Evolutionary conservation across 2,329 filamentous ascomycete species (phyloP), one percentile per base, ranked within the genome.

Genomic region (Epichloe coenophiala): DNA sequence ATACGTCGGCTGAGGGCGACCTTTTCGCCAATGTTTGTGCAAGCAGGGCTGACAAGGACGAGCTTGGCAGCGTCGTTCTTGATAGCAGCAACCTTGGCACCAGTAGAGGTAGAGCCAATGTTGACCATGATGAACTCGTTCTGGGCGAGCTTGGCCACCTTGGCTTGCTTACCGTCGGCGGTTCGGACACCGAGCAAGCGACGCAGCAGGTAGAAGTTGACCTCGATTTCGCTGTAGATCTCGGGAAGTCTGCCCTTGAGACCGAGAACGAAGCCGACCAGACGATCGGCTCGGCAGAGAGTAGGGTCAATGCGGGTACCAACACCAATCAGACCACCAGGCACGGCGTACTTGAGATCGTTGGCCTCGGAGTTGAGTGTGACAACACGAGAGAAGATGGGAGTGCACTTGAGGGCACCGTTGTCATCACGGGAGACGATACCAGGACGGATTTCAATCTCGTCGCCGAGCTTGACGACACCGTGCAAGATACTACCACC

Each of bases 71-170:
- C 91, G 78, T 98, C 93, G 64, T 91, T 90, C 80, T 93, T 96
- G 66, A 97, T 94, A 62, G 88, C 91, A 53, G 93, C 81, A 49
- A 98, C 88, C 81, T 97, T 98, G 59, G 93, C 93, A 70, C 93
- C 93, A 13, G 91, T 96, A 45, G 93, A 94, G 9, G 91, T 97
- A 38, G 88, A 95, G 55, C 93, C 93, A 66, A 98, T 98, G 77
- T 98, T 98, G 58, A 98, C 93, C 93, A 98, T 97, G 71, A 98
- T 84, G 63, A 97, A 89, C 71, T 98, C 93, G 72, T 95, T 96
- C 83, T 97, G 98, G 52, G 89, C 77, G 58, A 98, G 78, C 76
- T 98, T 98, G 61, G 90, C 89, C 59, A 98, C 93, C 84, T 98
- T 98, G 64, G 91, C 91, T 73, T 97, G 93, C 78, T 98, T 98